Percentiles rank a stretch among this genome's conserved stretches.
Conservation (phyloP, 148 eudicot genomes). For the Persicaria tinctoria region DNA sequence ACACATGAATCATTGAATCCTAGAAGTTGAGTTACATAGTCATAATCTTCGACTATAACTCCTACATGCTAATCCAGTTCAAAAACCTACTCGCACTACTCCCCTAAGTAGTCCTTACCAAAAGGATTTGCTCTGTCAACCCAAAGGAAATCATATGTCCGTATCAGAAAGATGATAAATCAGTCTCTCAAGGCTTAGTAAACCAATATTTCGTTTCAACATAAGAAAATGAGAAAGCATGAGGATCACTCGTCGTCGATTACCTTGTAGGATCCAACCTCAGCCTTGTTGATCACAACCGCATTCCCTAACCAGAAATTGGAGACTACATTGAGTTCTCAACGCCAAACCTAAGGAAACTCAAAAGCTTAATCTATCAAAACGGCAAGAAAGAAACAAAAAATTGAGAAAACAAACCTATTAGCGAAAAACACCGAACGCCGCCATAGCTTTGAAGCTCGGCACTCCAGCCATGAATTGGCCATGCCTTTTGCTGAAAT, state of each 20-base stretch:
- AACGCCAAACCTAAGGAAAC: not conserved
- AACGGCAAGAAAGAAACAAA: not conserved
- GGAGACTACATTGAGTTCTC: not conserved
- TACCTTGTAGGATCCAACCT: slow-evolving; percentile 8
- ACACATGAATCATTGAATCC: not conserved
- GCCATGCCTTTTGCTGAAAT: slow-evolving; percentile 6
- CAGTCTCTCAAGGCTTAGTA: not conserved
- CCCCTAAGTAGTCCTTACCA: not conserved
- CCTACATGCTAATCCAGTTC: not conserved
- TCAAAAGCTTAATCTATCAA: not conserved
- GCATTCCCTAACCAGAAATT: slow-evolving; percentile 6
- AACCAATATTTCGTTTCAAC: not conserved
- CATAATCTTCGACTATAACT: not conserved
- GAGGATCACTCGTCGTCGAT: not conserved
- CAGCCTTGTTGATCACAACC: not conserved
- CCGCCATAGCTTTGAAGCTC: slow-evolving; percentile 8
- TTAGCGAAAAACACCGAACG: slow-evolving; percentile 11
- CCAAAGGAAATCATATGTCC: not conserved
- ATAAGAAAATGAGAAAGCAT: not conserved
- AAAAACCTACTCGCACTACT: not conserved
- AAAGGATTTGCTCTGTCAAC: no score
- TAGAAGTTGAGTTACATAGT: not conserved
- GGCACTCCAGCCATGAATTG: not conserved
- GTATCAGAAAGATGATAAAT: not conserved
- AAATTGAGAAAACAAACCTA: slow-evolving; percentile 1